Evolutionary conservation across 257 asterid genomes (phyloP).

Genomic region (Sherardia arvensis): DNA sequence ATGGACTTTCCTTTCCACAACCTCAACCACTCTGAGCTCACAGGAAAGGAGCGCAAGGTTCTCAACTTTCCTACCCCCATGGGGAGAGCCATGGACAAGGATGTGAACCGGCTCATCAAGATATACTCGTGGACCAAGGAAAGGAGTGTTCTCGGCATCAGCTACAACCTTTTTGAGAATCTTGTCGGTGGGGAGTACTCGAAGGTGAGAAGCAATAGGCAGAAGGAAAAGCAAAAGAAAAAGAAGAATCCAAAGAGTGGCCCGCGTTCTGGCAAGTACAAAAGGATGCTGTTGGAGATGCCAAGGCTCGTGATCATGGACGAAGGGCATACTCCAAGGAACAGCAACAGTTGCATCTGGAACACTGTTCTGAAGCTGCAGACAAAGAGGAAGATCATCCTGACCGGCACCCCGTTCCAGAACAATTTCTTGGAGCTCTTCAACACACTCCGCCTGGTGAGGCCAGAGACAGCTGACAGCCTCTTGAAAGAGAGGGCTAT

Average conservation of each 20-base stretch:
- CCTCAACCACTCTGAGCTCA: slow-evolving; percentile 26
- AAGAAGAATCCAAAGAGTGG: slow-evolving; percentile 3
- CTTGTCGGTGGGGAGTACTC: slow-evolving; percentile 22
- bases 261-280: slow-evolving; percentile 7
- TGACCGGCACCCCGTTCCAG: slow-evolving; percentile 71
- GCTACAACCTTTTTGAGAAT: slow-evolving; percentile 44
- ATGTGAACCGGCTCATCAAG: slow-evolving; percentile 27
- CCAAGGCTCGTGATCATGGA: slow-evolving; percentile 52
- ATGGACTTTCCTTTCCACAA: slow-evolving; percentile 42
- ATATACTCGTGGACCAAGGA: slow-evolving; percentile 27
- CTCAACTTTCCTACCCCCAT: background rate
- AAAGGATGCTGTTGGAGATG: slow-evolving; percentile 33
- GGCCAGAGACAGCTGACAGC: slow-evolving; percentile 38
- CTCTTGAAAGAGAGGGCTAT: slow-evolving; percentile 23
- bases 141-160: slow-evolving; percentile 37
- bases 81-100: slow-evolving; percentile 5
- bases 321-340: slow-evolving; percentile 67
- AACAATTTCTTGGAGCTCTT: slow-evolving; percentile 50
- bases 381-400: slow-evolving; percentile 40
- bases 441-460: slow-evolving; percentile 37
- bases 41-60: slow-evolving; percentile 21
- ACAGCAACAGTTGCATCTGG: slow-evolving; percentile 38
- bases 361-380: slow-evolving; percentile 30
- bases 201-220: slow-evolving; percentile 2
- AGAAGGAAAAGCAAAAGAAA: background rate